Conservation (phyloP, 1,284 basidiomycete genomes). For the Leccinum subrobustum region DNA sequence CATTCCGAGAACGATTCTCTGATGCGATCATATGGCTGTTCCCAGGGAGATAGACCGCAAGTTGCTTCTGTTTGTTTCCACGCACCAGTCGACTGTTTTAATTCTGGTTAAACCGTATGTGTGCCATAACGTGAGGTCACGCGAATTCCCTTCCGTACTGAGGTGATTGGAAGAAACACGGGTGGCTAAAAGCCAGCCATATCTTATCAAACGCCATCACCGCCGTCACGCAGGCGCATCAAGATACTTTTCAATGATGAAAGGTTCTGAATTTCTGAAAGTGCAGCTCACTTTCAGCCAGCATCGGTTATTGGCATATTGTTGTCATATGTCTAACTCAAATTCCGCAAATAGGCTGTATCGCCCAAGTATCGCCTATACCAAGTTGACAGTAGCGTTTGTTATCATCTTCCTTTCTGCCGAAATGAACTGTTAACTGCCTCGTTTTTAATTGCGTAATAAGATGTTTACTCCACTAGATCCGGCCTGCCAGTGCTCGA, state of each 20-base stretch:
- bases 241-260: no score
- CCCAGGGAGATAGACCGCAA: conserved; percentile 28
- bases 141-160: background rate
- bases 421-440: conserved; percentile 17
- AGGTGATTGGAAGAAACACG: background rate
- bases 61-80: conserved; percentile 13
- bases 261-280: no score
- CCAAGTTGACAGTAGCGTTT: background rate
- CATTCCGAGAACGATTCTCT: conserved; percentile 21
- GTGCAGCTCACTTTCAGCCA: no score
- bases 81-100: background rate
- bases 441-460: conserved; percentile 22
- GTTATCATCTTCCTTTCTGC: conserved; percentile 6
- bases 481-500: background rate
- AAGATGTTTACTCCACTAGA: conserved; percentile 1
- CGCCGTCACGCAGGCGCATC: no score
- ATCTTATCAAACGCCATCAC: background rate
- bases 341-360: no score
- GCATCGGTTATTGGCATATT: no score
- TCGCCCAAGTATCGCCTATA: no score
- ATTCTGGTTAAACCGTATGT: background rate
- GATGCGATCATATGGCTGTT: conserved; percentile 16
- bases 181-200: background rate
- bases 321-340: no score
- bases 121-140: background rate